Percentiles rank a stretch among this genome's conserved stretches.
Evolutionary conservation across 129 eudicot species (phyloP).

Genomic region (Scalesia atractyloides): DNA sequence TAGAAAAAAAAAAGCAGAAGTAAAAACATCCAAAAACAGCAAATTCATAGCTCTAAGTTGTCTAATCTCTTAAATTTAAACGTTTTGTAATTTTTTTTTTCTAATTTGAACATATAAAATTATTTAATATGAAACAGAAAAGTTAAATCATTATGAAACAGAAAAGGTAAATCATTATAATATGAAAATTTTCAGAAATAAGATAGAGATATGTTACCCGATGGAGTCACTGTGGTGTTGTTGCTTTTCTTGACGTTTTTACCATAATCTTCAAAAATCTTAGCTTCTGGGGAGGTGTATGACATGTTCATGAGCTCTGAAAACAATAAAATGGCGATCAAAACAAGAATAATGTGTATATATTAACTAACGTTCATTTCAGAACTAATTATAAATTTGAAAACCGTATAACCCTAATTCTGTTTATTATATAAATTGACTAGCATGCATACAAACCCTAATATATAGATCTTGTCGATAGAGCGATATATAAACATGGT

Average conservation of each 20-base stretch:
- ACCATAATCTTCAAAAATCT: constrained; percentile 62
- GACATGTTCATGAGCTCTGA: constrained; percentile 64
- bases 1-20: not conserved
- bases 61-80: not conserved
- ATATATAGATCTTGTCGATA: too few species aligned
- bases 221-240: constrained; percentile 23
- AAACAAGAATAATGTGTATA: not conserved
- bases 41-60: not conserved
- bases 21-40: not conserved
- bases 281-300: constrained; percentile 61
- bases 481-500: not conserved
- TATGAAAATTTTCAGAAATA: not conserved
- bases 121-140: not conserved
- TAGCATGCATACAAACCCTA: too few species aligned
- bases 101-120: not conserved
- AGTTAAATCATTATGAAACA: not conserved
- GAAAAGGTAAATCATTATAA: not conserved
- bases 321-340: not conserved
- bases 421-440: not conserved
- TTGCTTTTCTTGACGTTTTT: constrained; percentile 32
- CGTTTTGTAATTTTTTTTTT: not conserved
- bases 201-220: constrained; percentile 25
- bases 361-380: too few species aligned
- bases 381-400: too few species aligned
- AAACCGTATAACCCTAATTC: too few species aligned